Conservation (phyloP, 2,329 filamentous ascomycete genomes). For the Fusarium sp. region DNA sequence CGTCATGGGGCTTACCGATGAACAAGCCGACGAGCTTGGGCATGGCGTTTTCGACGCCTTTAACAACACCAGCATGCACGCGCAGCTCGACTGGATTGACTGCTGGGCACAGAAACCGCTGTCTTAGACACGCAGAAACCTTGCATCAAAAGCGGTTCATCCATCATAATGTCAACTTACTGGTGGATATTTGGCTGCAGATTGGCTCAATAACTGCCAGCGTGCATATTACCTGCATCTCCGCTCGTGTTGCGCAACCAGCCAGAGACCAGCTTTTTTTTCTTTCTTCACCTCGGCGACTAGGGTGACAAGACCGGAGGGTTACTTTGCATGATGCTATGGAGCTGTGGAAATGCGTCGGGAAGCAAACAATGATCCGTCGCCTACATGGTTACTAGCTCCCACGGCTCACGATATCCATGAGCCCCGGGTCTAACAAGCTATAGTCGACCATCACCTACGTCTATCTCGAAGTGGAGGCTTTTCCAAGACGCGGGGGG, state of each 20-base stretch:
- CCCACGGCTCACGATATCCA: conserved; percentile 5
- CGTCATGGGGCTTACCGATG: conserved; percentile 46
- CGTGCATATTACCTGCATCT: conserved; percentile 14
- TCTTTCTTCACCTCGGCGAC: background rate
- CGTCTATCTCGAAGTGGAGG: conserved; percentile 1
- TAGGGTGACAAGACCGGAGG: conserved; percentile 15
- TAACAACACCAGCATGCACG: conserved; percentile 48
- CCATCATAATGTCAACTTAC: conserved; percentile 9
- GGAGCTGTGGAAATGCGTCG: conserved; percentile 7
- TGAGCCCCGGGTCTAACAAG: background rate
- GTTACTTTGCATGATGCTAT: conserved; percentile 30
- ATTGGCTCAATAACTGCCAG: conserved; percentile 23
- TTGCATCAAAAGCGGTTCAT: conserved; percentile 1
- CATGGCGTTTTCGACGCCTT: conserved; percentile 47
- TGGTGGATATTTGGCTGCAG: conserved; percentile 1
- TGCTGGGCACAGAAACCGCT: conserved; percentile 52
- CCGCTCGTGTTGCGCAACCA: conserved; percentile 15
- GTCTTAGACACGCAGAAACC: conserved; percentile 19
- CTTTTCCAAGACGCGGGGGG: background rate
- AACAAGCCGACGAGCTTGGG: conserved; percentile 48
- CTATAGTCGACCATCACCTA: background rate
- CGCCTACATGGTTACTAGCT: conserved; percentile 7
- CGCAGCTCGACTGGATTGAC: conserved; percentile 49
- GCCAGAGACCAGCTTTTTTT: conserved; percentile 6
- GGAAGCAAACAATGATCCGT: conserved; percentile 19